Percentiles rank a stretch among this genome's conserved stretches.
Conservation (phyloP, 2,329 filamentous ascomycete genomes). For the Bipolaris oryzae region DNA sequence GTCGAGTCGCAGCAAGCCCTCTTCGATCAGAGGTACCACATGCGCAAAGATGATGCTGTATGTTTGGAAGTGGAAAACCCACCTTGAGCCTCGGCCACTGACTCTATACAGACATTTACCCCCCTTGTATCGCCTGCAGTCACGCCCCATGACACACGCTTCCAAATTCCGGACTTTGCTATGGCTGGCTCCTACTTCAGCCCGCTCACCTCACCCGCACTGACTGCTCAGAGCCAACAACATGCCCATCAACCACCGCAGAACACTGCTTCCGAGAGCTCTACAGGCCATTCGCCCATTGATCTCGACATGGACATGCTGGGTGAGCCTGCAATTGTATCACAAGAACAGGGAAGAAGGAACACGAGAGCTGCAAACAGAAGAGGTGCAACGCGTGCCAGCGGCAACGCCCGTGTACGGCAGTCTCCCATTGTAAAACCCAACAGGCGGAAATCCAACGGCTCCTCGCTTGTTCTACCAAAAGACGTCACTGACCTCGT, state of each 20-base stretch:
- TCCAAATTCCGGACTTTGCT: slow-evolving; percentile 62
- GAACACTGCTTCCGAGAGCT: slow-evolving; percentile 56
- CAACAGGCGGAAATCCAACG: slow-evolving; percentile 54
- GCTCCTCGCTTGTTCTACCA: slow-evolving; percentile 52
- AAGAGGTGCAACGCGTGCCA: slow-evolving; percentile 57
- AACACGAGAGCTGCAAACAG: slow-evolving; percentile 49
- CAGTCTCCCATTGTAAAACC: slow-evolving; percentile 77
- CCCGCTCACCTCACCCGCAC: slow-evolving; percentile 78
- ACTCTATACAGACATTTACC: slow-evolving; percentile 72
- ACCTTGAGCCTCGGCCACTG: slow-evolving; percentile 21
- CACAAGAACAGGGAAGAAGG: slow-evolving; percentile 53
- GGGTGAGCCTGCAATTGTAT: slow-evolving; percentile 42
- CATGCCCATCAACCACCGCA: slow-evolving; percentile 43
- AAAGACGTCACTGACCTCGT: slow-evolving; percentile 53
- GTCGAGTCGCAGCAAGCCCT: slow-evolving; percentile 63
- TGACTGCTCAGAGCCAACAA: slow-evolving; percentile 69
- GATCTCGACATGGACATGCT: slow-evolving; percentile 55
- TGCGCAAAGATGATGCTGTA: slow-evolving; percentile 71
- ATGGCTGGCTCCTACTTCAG: slow-evolving; percentile 79
- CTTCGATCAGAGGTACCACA: slow-evolving; percentile 69
- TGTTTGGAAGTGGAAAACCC: slow-evolving; percentile 36
- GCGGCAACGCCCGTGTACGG: slow-evolving; percentile 59
- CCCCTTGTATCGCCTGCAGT: slow-evolving; percentile 84
- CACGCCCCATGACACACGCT: slow-evolving; percentile 76
- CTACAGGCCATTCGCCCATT: slow-evolving; percentile 57